Percentiles rank a stretch among this genome's conserved stretches.
Conservation (phyloP, 805 yeast genomes). For the Komagataella ulmi region DNA sequence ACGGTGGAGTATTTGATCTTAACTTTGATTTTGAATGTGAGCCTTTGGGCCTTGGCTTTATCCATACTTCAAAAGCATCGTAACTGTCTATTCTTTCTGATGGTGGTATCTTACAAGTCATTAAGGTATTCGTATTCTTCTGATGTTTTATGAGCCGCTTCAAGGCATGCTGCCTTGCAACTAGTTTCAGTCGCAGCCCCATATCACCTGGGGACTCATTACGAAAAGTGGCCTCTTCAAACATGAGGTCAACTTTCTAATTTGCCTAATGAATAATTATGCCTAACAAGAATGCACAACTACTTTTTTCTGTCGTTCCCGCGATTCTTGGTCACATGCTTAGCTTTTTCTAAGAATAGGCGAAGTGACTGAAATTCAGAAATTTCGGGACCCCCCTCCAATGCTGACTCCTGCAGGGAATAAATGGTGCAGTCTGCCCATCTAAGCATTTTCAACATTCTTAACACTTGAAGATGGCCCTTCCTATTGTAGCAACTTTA, state of each 20-base stretch:
- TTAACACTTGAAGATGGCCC: background rate
- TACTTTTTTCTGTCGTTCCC: background rate
- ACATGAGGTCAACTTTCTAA: background rate
- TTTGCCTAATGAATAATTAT: background rate
- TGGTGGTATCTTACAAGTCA: background rate
- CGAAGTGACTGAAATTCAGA: background rate
- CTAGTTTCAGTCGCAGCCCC: background rate
- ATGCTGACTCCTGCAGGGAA: background rate
- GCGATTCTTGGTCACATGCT: background rate
- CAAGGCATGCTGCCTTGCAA: background rate
- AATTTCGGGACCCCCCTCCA: background rate
- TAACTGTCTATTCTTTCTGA: background rate
- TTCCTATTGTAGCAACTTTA: background rate
- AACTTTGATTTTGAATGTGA: background rate
- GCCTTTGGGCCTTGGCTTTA: background rate
- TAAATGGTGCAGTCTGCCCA: background rate
- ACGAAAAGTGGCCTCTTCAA: background rate
- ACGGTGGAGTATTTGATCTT: background rate
- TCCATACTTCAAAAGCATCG: background rate
- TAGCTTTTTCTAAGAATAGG: background rate
- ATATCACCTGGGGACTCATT: background rate
- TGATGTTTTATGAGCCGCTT: background rate
- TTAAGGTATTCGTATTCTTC: background rate
- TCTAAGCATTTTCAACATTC: background rate
- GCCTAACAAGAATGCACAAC: background rate